Conservation (phyloP, 768 basidiomycete species). For the Symmetrospora coprosmae region DNA sequence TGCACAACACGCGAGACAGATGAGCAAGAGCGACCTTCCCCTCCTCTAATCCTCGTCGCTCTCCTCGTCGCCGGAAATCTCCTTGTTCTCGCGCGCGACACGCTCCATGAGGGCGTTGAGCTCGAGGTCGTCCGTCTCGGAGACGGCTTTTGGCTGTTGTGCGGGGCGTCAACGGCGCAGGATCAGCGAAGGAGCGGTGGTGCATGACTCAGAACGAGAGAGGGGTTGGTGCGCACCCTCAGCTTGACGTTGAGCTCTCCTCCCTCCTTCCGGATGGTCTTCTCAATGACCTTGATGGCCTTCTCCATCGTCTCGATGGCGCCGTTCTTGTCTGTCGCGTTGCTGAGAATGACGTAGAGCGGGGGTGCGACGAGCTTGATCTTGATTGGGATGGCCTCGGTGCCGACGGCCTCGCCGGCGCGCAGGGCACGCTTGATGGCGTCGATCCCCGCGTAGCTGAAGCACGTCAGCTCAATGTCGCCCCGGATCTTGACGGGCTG, state of each 20-base stretch:
- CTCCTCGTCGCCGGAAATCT: slow-evolving; percentile 54
- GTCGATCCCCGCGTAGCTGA: slow-evolving; percentile 86
- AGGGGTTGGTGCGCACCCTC: slow-evolving; percentile 49
- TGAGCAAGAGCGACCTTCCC: too few relatives aligned
- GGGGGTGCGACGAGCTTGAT: slow-evolving; percentile 94
- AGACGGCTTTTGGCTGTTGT: slow-evolving; percentile 82
- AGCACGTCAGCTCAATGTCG: slow-evolving; percentile 93
- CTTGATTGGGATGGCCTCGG: slow-evolving; percentile 83
- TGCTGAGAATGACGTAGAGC: slow-evolving; percentile 85
- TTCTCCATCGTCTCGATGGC: slow-evolving; percentile 86
- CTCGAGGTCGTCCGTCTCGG: slow-evolving; percentile 93
- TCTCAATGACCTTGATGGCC: slow-evolving; percentile 79
- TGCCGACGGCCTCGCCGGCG: slow-evolving; percentile 72
- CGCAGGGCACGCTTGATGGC: slow-evolving; percentile 84
- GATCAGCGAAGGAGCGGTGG: neutral
- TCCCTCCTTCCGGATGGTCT: slow-evolving; percentile 65
- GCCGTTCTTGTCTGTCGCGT: slow-evolving; percentile 89
- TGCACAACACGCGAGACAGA: too few relatives aligned
- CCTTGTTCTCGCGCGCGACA: slow-evolving; percentile 81
- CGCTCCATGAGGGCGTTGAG: slow-evolving; percentile 93
- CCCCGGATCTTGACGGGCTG: slow-evolving; percentile 98
- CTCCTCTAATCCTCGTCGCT: slow-evolving; percentile 31
- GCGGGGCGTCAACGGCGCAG: neutral
- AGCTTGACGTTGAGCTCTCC: slow-evolving; percentile 86
- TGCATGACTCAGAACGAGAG: neutral